Evolutionary conservation across 2,329 filamentous ascomycete species (phyloP).

Genomic region (Penicillium sp.): DNA sequence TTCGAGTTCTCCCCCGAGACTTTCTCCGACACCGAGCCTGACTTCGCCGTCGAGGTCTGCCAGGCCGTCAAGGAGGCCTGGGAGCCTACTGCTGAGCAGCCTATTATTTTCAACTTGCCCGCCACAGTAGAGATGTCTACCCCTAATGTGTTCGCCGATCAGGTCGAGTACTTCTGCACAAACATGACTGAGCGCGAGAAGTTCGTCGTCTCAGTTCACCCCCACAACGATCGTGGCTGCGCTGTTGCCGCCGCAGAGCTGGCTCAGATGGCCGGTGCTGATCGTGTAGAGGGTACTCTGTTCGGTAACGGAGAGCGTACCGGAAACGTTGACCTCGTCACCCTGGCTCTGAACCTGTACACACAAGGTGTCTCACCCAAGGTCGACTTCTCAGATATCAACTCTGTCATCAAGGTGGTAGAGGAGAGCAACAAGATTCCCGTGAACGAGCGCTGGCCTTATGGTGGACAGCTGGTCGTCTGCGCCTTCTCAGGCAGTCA

Average conservation of each 20-base stretch:
- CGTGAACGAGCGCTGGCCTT: constrained; percentile 84
- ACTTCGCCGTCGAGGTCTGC: constrained; percentile 81
- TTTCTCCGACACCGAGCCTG: constrained; percentile 86
- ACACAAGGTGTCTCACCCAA: constrained; percentile 84
- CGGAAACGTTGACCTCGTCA: constrained; percentile 93
- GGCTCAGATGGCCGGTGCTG: constrained; percentile 93
- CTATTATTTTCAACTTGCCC: constrained; percentile 95
- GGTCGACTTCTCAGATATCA: constrained; percentile 90
- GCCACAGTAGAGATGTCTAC: constrained; percentile 95
- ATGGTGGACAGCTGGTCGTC: constrained; percentile 62
- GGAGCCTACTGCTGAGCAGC: constrained; percentile 75
- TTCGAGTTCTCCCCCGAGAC: constrained; percentile 56
- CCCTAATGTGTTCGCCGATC: constrained; percentile 92
- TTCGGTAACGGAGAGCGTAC: constrained; percentile 96
- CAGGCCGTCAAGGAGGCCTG: constrained; percentile 93
- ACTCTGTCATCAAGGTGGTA: constrained; percentile 80
- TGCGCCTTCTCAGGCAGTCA: constrained; percentile 56
- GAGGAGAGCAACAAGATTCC: constrained; percentile 95
- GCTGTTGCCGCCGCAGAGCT: constrained; percentile 87
- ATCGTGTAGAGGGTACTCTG: constrained; percentile 89
- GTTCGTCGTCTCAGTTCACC: constrained; percentile 85
- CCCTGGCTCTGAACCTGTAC: constrained; percentile 88
- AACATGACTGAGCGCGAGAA: constrained; percentile 83
- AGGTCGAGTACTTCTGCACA: constrained; percentile 92
- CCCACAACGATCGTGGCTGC: constrained; percentile 92